phyloP scores from a whole-genome alignment of 1,284 basidiomycete genomes.

The Ustilago loliicola region DNA sequence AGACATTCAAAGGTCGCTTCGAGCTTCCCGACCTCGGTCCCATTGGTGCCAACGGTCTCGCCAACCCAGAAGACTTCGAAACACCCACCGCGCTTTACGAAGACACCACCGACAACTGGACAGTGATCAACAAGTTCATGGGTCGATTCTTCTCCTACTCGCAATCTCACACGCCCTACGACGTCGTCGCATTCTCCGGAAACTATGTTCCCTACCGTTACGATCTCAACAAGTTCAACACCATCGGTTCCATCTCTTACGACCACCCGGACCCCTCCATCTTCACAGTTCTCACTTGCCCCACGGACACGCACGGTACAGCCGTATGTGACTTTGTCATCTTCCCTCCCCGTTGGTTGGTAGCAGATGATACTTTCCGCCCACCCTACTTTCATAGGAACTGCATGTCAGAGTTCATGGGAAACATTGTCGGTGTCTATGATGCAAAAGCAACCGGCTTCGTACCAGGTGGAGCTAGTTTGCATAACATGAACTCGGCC shows the following conservation, averaged over 20 bases:
- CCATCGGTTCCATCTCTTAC: conserved; percentile 78
- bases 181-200: conserved; percentile 78
- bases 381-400: conserved; percentile 57
- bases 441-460: conserved; percentile 56
- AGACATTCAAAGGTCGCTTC: conserved; percentile 76
- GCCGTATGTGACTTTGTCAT: conserved; percentile 68
- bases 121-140: conserved; percentile 73
- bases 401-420: conserved; percentile 57
- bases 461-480: conserved; percentile 56
- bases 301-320: conserved; percentile 76
- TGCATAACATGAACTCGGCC: conserved; percentile 63
- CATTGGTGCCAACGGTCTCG: conserved; percentile 74
- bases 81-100: conserved; percentile 77
- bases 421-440: conserved; percentile 48
- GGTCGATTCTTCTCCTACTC: conserved; percentile 76
- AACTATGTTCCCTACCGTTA: conserved; percentile 83
- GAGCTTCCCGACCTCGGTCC: conserved; percentile 79
- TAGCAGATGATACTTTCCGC: conserved; percentile 48
- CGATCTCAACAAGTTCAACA: conserved; percentile 77
- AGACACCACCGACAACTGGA: conserved; percentile 74
- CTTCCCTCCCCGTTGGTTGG: conserved; percentile 51
- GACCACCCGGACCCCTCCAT: conserved; percentile 70
- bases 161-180: conserved; percentile 80
- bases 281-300: conserved; percentile 63
- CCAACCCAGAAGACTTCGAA: conserved; percentile 76